phyloP scores from a whole-genome alignment of 257 asterid species.

The Solanum gracilifrons region DNA sequence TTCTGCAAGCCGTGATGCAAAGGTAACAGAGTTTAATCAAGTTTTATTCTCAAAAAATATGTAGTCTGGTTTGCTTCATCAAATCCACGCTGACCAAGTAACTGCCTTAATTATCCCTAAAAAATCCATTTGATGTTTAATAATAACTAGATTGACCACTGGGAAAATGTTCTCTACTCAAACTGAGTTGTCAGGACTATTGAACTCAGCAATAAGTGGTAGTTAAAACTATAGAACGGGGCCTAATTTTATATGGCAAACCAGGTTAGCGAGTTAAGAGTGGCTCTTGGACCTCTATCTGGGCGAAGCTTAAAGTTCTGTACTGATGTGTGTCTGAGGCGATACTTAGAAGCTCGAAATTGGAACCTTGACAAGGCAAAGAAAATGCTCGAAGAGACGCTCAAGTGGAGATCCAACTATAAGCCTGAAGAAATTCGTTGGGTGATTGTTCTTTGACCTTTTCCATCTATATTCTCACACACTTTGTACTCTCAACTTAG shows the following conservation, averaged over 20 bases:
- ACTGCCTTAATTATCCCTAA: not conserved
- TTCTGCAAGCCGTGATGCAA: constrained; percentile 29
- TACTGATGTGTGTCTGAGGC: constrained; percentile 50
- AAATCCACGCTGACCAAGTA: not conserved
- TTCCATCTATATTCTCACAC: not conserved
- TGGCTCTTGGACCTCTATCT: constrained; percentile 47
- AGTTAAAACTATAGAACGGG: not conserved
- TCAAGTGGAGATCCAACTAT: constrained; percentile 62
- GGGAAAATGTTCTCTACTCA: not conserved
- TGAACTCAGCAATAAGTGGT: not conserved
- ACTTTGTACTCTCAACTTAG: not conserved
- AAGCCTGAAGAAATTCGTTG: constrained; percentile 89
- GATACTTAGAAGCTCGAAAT: constrained; percentile 68
- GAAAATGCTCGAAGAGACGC: constrained; percentile 62
- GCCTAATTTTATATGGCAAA: not conserved
- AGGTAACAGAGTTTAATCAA: constrained; percentile 30
- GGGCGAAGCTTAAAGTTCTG: constrained; percentile 54
- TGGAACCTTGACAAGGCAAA: constrained; percentile 75
- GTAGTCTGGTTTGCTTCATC: not conserved
- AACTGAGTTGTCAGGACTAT: not conserved
- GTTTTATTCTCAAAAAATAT: not conserved
- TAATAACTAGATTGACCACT: not conserved
- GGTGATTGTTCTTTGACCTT: constrained; percentile 31
- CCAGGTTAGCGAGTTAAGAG: constrained; percentile 56
- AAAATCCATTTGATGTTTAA: not conserved